Base-by-base conservation (phyloP, 1,284 basidiomycete species). In the Naganishia sp. region DNA sequence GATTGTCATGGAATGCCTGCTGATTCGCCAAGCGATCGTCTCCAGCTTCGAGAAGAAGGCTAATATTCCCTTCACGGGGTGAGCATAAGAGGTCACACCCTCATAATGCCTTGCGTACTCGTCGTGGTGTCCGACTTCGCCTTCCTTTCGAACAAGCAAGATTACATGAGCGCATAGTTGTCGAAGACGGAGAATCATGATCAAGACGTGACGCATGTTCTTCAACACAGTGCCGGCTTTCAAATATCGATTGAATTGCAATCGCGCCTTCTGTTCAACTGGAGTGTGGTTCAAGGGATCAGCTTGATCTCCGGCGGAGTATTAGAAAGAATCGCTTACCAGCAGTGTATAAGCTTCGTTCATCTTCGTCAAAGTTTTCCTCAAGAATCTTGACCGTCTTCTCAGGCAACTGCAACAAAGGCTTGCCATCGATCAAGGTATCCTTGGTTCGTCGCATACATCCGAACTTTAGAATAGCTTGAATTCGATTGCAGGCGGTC, bases 221-320 rank as follows among this genome's bases (percentile, higher is more conserved):
- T 80, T 80, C 65, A 81, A 68, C 10, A 81, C 73, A 0, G 78
- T 80, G 10, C 79, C 77, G 6, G 57, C 67, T 17, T 56, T 57
- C 13, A 51, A 31, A 10, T 50, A 56, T 50, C 74, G 74, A 68
- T 79, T 79, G 68, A 81, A 79, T 9, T 71, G 69, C 17, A 78
- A 67, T 43, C 71, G 68, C 35, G 75, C 77, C 10, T 73, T 68
- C 32, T 71, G 71, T 61, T 80, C 78, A 32, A 79, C 58, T 61
- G 46, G n/a, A 23, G 46, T 6, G 15, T 9, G 28, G 57, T 6
- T 15, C 1, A 11, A 23, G 35, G 32, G 9, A 31, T 39, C 15
- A 41, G 18, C 13, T 42, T 13, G 17, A 31, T 10, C n/a, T 21
- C 23, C 9, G n/a, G 10, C 10, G 35, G 10, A 5, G 21, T 11